phyloP scores from a whole-genome alignment of 257 asterid genomes.

The Jaltomata sinuosa region DNA sequence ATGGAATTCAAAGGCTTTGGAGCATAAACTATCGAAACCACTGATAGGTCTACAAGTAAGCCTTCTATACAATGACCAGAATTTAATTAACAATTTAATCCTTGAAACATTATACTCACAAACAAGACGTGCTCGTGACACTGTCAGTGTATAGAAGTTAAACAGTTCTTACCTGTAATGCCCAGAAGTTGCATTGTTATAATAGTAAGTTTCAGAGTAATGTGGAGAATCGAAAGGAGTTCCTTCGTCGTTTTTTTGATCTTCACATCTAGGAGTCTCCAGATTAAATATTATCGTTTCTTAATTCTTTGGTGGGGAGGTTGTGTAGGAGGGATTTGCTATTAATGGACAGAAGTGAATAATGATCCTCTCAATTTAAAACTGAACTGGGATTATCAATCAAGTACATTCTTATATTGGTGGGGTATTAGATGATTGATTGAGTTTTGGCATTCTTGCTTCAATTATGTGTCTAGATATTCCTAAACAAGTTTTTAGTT shows the following conservation, averaged over 20 bases:
- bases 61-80: background rate
- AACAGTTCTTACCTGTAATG: background rate
- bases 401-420: too few relatives aligned
- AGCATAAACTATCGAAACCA: conserved; percentile 33
- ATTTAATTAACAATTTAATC: background rate
- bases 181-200: background rate
- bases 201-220: background rate
- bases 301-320: too few relatives aligned
- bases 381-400: background rate
- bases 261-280: background rate
- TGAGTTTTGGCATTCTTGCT: background rate
- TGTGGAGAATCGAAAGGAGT: background rate
- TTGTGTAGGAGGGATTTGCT: background rate
- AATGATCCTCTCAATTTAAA: background rate
- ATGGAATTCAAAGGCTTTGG: conserved; percentile 58
- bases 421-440: background rate
- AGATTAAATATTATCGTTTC: background rate
- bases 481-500: background rate
- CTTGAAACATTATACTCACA: background rate
- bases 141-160: background rate
- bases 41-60: conserved; percentile 32
- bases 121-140: background rate
- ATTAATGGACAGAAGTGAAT: too few relatives aligned
- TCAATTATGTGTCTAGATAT: background rate
- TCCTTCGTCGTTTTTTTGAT: background rate